A percentile compares a stretch with the other conserved stretches of the same genome.
phyloP scores from a whole-genome alignment of 2,329 filamentous ascomycete species.

The Exophiala spinifera region DNA sequence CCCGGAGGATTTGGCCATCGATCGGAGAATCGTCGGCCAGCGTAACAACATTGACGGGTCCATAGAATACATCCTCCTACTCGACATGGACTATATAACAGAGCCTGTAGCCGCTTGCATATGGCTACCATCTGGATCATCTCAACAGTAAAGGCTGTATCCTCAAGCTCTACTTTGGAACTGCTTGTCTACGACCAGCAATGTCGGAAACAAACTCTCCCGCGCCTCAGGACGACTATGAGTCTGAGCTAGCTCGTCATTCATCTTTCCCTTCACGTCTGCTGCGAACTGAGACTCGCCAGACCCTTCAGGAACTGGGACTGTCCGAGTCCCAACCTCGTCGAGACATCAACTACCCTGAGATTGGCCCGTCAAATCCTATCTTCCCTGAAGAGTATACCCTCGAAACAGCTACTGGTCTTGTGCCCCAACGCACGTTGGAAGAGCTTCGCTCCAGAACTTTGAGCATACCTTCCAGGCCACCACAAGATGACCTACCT shows the following conservation, averaged over 20 bases:
- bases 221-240: background rate
- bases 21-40: too few relatives aligned
- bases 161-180: too few relatives aligned
- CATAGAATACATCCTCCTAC: too few relatives aligned
- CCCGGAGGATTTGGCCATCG: too few relatives aligned
- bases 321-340: constrained; percentile 27
- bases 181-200: too few relatives aligned
- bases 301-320: constrained; percentile 29
- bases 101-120: too few relatives aligned
- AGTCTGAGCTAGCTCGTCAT: constrained; percentile 6
- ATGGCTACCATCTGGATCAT: too few relatives aligned
- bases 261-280: constrained; percentile 7
- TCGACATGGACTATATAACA: too few relatives aligned
- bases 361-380: constrained; percentile 27
- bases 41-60: too few relatives aligned
- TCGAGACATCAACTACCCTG: constrained; percentile 34
- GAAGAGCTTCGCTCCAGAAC: constrained; percentile 45
- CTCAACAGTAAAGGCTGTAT: too few relatives aligned
- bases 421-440: constrained; percentile 54
- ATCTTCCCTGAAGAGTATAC: constrained; percentile 55
- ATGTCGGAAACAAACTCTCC: too few relatives aligned
- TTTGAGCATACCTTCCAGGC: constrained; percentile 41
- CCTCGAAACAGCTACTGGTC: constrained; percentile 57
- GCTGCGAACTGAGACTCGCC: constrained; percentile 17
- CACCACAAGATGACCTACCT: background rate